phyloP scores from a whole-genome alignment of 495 filamentous ascomycete species.

The Hypoxylon rickii region DNA sequence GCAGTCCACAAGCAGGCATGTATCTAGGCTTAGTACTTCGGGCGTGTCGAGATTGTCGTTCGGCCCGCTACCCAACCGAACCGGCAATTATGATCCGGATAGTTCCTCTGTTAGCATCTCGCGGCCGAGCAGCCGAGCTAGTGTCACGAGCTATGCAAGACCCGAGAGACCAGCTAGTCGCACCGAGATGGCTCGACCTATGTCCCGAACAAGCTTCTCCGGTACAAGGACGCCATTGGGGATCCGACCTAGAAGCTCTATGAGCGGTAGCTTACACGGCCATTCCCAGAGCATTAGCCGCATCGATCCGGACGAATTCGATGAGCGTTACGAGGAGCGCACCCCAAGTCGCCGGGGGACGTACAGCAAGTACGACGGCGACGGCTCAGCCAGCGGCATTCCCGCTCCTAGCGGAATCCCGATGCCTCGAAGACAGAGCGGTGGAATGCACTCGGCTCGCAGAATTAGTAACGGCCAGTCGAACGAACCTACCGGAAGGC shows the following conservation, averaged over 20 bases:
- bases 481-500: slow-evolving; percentile 28
- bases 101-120: slow-evolving; percentile 46
- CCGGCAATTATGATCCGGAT: slow-evolving; percentile 40
- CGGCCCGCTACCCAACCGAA: slow-evolving; percentile 54
- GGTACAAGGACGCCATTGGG: slow-evolving; percentile 68
- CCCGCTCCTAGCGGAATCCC: slow-evolving; percentile 50
- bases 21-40: slow-evolving; percentile 56
- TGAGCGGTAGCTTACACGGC: slow-evolving; percentile 60
- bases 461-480: slow-evolving; percentile 53
- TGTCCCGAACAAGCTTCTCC: slow-evolving; percentile 60
- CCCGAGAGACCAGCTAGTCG: slow-evolving; percentile 56
- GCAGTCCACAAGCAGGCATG: slow-evolving; percentile 52
- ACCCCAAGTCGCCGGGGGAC: slow-evolving; percentile 58
- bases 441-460: slow-evolving; percentile 47
- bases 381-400: slow-evolving; percentile 47
- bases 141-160: slow-evolving; percentile 55
- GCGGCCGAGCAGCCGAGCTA: slow-evolving; percentile 66
- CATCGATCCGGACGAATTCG: slow-evolving; percentile 46
- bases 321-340: slow-evolving; percentile 49
- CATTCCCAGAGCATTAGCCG: slow-evolving; percentile 55
- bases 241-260: slow-evolving; percentile 58
- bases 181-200: slow-evolving; percentile 62
- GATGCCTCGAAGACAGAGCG: slow-evolving; percentile 58
- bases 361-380: slow-evolving; percentile 56
- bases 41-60: slow-evolving; percentile 59